These are phyloP conservation scores for Lophiostoma macrostomum DNA, from an alignment of 495 filamentous ascomycete genomes.

Conservation along the genomic window DNA sequence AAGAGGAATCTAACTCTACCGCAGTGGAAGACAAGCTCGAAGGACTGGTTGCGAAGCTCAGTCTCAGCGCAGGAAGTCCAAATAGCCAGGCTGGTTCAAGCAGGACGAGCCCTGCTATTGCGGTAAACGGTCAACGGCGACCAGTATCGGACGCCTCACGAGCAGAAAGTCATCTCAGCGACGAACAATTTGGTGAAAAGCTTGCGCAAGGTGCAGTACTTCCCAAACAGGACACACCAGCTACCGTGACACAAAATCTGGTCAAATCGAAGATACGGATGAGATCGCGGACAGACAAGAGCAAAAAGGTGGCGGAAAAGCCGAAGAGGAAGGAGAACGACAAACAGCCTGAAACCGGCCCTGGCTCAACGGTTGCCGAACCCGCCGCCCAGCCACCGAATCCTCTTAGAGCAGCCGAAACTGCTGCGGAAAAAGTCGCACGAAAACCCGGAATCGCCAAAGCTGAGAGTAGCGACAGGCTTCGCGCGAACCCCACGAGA, in stretches of 20 bases:
- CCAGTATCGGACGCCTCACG: constrained; percentile 17
- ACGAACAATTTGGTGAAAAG: constrained; percentile 28
- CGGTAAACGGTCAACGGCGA: constrained; percentile 18
- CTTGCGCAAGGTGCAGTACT: constrained; percentile 17
- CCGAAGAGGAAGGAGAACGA: constrained; percentile 6
- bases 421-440: constrained; percentile 11
- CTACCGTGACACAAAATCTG: constrained; percentile 23
- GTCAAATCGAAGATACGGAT: constrained; percentile 33
- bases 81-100: constrained; percentile 3
- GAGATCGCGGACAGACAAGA: constrained; percentile 24
- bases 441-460: constrained; percentile 22
- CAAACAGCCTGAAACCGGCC: constrained; percentile 7
- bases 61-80: constrained; percentile 6
- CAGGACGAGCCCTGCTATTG: constrained; percentile 6
- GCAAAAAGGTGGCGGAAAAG: constrained; percentile 15
- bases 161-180: constrained; percentile 24
- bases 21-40: constrained; percentile 13
- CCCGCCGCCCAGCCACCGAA: neutral
- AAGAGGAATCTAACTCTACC: constrained; percentile 1
- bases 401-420: constrained; percentile 3
- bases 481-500: constrained; percentile 20
- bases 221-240: neutral
- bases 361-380: constrained; percentile 1
- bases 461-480: constrained; percentile 30
- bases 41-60: constrained; percentile 11